Conservation (phyloP, 1,284 basidiomycete species). For the Erythrobasidium hasegawianum region DNA sequence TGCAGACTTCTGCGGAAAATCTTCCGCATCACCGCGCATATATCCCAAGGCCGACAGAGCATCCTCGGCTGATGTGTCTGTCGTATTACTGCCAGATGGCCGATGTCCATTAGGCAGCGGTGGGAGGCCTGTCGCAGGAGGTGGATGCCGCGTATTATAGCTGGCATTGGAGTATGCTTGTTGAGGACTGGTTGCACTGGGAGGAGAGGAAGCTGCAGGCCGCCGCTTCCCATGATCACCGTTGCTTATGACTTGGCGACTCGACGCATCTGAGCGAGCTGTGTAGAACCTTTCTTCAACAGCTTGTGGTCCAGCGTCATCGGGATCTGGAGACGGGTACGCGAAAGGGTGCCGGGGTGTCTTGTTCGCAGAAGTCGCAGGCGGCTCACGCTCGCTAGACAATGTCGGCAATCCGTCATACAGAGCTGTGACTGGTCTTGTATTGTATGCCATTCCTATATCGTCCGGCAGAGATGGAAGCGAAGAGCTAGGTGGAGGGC, state of each 20-base stretch:
- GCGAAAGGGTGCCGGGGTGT: background rate
- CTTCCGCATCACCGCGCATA: no score
- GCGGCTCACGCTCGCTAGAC: background rate
- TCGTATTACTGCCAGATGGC: no score
- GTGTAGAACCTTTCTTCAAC: background rate
- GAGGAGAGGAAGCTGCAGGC: constrained; percentile 1
- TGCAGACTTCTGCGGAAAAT: no score
- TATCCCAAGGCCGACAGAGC: no score
- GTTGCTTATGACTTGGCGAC: background rate
- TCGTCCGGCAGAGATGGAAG: constrained; percentile 22
- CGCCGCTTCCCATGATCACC: background rate
- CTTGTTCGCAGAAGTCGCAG: background rate
- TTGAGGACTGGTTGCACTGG: background rate
- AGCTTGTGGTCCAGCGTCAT: background rate
- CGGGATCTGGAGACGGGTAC: background rate
- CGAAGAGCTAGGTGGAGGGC: constrained; percentile 20
- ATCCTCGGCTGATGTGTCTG: no score
- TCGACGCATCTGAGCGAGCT: background rate
- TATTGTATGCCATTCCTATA: constrained; percentile 22
- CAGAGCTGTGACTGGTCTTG: constrained; percentile 21
- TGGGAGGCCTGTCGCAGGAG: background rate
- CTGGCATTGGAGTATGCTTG: background rate
- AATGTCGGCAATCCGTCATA: constrained; percentile 3
- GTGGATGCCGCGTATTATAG: background rate
- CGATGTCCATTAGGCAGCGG: no score